phyloP scores from a whole-genome alignment of 495 filamentous ascomycete genomes.

The Hyaloscypha hepaticicola region DNA sequence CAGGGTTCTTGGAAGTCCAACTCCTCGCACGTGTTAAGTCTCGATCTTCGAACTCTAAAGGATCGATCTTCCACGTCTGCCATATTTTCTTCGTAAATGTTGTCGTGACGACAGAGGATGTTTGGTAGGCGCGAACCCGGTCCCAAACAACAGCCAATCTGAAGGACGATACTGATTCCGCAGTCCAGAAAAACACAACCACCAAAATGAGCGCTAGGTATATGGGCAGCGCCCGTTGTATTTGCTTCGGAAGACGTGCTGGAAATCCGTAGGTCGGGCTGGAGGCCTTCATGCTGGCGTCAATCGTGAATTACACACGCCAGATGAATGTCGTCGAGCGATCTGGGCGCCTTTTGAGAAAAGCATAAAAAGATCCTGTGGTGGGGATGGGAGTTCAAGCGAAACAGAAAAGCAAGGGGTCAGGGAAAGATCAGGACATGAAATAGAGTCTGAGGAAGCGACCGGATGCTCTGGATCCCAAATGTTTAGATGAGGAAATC shows the following conservation, averaged over 20 bases:
- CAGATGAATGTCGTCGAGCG: background rate
- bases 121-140: conserved; percentile 20
- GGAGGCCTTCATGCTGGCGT: background rate
- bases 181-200: background rate
- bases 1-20: conserved; percentile 46
- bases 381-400: background rate
- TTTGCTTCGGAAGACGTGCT: conserved; percentile 12
- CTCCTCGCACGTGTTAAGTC: conserved; percentile 52
- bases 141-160: background rate
- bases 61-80: conserved; percentile 66
- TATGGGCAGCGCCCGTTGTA: conserved; percentile 17
- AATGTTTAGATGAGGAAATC: background rate
- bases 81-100: conserved; percentile 56
- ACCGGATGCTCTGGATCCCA: background rate
- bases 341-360: background rate
- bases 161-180: background rate
- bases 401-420: background rate
- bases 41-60: conserved; percentile 54
- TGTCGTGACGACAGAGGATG: background rate
- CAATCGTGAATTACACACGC: background rate
- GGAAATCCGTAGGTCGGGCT: background rate
- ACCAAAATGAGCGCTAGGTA: background rate
- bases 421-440: background rate
- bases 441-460: background rate
- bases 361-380: background rate